Conservation (phyloP, 1,139 yeast genomes). For the Candida neerlandica region DNA sequence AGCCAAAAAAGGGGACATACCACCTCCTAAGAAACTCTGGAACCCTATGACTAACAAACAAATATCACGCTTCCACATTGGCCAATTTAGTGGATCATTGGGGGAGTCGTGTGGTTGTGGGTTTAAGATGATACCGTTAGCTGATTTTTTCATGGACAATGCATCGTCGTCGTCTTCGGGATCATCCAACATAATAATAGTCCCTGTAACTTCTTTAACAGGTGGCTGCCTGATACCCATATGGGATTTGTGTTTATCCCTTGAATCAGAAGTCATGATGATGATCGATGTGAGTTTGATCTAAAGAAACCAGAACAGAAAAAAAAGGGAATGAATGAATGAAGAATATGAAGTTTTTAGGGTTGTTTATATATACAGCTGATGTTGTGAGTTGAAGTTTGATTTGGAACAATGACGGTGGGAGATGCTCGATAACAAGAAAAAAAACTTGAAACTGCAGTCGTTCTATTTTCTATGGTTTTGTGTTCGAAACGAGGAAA, state of each 20-base stretch:
- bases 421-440: not conserved
- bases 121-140: conserved; percentile 57
- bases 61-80: conserved; percentile 58
- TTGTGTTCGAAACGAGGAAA: not conserved
- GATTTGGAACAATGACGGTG: not conserved
- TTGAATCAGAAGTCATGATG: not conserved
- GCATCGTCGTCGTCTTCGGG: conserved; percentile 19
- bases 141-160: conserved; percentile 42
- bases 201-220: conserved; percentile 48
- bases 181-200: conserved; percentile 42
- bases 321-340: not conserved
- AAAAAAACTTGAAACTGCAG: not conserved
- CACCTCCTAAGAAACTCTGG: conserved; percentile 64
- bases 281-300: not conserved
- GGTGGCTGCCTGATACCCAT: conserved; percentile 48
- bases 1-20: conserved; percentile 63
- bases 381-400: too few species aligned
- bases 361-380: too few species aligned
- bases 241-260: conserved; percentile 4
- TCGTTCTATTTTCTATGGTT: too few species aligned
- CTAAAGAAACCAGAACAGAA: not conserved
- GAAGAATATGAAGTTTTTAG: not conserved
- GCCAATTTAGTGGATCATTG: conserved; percentile 79
- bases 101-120: conserved; percentile 81
- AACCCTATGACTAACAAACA: conserved; percentile 57